Conservation (phyloP, 2,329 filamentous ascomycete genomes). For the Penicillium sp. region DNA sequence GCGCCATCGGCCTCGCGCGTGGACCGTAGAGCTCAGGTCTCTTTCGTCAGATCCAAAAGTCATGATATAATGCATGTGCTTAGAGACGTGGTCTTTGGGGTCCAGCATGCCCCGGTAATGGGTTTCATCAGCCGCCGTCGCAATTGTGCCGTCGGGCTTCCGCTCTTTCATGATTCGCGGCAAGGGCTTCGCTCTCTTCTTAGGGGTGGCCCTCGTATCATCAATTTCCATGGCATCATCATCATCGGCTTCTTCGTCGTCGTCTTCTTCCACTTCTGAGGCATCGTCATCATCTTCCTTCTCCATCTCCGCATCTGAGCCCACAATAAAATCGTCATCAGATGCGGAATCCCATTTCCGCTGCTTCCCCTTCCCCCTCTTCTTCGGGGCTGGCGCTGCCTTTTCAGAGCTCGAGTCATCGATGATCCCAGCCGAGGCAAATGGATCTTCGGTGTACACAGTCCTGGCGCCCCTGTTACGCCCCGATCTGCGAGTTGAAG, state of each 20-base stretch:
- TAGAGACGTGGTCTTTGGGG: slow-evolving; percentile 38
- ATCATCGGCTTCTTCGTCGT: slow-evolving; percentile 16
- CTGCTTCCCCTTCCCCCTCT: slow-evolving; percentile 17
- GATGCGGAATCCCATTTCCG: slow-evolving; percentile 25
- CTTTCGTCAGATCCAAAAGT: slow-evolving; percentile 52
- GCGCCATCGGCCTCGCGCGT: slow-evolving; percentile 52
- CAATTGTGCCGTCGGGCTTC: slow-evolving; percentile 19
- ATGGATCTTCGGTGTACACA: slow-evolving; percentile 38
- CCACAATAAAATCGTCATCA: slow-evolving; percentile 37
- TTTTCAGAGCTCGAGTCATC: slow-evolving; percentile 27
- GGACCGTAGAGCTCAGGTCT: slow-evolving; percentile 50
- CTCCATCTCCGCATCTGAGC: slow-evolving; percentile 20
- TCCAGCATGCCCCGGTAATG: slow-evolving; percentile 41
- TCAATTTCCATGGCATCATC: slow-evolving; percentile 20
- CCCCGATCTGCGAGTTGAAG: slow-evolving; percentile 34
- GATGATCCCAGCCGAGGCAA: slow-evolving; percentile 34
- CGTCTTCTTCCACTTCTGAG: slow-evolving; percentile 22
- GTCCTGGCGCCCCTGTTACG: slow-evolving; percentile 32
- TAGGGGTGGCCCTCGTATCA: neutral
- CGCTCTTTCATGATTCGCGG: slow-evolving; percentile 13
- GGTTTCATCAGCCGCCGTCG: slow-evolving; percentile 23
- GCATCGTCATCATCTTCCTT: slow-evolving; percentile 18
- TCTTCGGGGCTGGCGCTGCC: slow-evolving; percentile 5
- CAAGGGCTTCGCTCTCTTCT: slow-evolving; percentile 10
- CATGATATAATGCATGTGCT: slow-evolving; percentile 47